phyloP scores from a whole-genome alignment of 2,329 filamentous ascomycete genomes.

The Fusarium oligoseptatum region DNA sequence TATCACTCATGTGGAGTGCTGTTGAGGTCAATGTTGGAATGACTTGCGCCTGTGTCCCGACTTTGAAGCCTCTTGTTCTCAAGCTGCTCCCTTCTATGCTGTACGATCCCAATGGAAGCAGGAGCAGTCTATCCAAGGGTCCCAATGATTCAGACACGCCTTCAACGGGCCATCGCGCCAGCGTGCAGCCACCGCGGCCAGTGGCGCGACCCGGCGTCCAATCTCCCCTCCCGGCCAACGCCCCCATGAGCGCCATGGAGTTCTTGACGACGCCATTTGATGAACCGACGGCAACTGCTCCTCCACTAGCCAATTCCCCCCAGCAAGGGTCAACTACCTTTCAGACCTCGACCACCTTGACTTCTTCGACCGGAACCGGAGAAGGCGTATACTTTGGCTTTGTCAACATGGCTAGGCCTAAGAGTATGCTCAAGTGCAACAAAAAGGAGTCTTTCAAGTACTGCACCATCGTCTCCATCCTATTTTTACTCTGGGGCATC shows the following conservation, averaged over 20 bases:
- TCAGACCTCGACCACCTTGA: constrained; percentile 50
- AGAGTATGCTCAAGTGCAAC: constrained; percentile 77
- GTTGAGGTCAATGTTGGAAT: constrained; percentile 93
- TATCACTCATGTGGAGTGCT: constrained; percentile 93
- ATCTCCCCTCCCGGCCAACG: constrained; percentile 43
- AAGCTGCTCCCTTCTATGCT: constrained; percentile 70
- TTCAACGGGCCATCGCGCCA: constrained; percentile 40
- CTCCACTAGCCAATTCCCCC: constrained; percentile 15
- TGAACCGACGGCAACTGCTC: constrained; percentile 26
- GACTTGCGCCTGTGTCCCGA: constrained; percentile 92
- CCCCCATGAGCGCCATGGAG: constrained; percentile 56
- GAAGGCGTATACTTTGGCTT: constrained; percentile 79
- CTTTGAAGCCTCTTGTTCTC: constrained; percentile 86
- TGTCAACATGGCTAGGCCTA: constrained; percentile 76
- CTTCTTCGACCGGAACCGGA: constrained; percentile 48
- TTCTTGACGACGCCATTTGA: constrained; percentile 61
- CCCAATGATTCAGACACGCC: constrained; percentile 49
- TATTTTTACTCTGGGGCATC: constrained; percentile 92
- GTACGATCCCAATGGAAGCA: constrained; percentile 63
- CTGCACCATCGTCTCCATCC: constrained; percentile 79
- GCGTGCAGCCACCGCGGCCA: constrained; percentile 43
- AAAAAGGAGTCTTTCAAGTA: constrained; percentile 77
- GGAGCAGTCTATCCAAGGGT: constrained; percentile 46
- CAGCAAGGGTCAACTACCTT: constrained; percentile 19
- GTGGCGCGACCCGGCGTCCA: constrained; percentile 36